A percentile compares a stretch with the other conserved stretches of the same genome.
These are phyloP conservation scores for Strigomonas oncopelti DNA, from an alignment of 208 protist species.

Conservation along the genomic window DNA sequence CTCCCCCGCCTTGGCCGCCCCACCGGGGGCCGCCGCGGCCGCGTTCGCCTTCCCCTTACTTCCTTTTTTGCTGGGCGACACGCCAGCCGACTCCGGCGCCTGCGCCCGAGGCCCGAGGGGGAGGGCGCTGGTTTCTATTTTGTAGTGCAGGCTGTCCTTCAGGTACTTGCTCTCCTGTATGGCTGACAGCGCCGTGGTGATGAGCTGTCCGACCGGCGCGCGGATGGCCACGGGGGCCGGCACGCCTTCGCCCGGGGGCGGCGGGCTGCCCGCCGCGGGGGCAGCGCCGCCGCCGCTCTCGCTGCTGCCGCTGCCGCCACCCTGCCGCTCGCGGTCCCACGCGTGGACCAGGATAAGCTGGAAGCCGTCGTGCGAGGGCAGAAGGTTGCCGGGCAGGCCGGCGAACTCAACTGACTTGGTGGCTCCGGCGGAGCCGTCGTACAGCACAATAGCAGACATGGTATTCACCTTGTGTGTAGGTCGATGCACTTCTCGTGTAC, in stretches of 20 bases:
- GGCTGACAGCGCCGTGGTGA: constrained; percentile 30
- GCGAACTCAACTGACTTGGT: constrained; percentile 67
- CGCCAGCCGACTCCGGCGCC: not conserved
- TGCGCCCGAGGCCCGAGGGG: not conserved
- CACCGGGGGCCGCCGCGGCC: not conserved
- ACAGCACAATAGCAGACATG: constrained; percentile 50
- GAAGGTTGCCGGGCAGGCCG: constrained; percentile 30
- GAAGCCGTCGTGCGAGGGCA: constrained; percentile 33
- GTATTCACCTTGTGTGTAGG: constrained; percentile 17
- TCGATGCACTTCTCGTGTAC: too few relatives aligned
- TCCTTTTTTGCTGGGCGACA: constrained; percentile 13
- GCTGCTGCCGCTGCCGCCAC: not conserved
- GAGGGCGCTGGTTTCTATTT: constrained; percentile 31
- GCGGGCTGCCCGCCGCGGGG: not conserved
- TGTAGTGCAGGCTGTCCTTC: constrained; percentile 67
- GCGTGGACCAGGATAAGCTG: constrained; percentile 70
- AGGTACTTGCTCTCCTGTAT: constrained; percentile 63
- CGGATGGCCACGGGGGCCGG: constrained; percentile 8
- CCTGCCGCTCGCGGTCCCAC: constrained; percentile 33
- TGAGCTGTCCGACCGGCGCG: constrained; percentile 23
- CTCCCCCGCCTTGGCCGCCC: not conserved
- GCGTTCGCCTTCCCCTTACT: not conserved
- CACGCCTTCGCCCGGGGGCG: not conserved
- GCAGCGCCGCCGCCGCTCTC: not conserved
- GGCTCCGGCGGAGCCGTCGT: constrained; percentile 68